Evolutionary conservation across 441 rosid genomes (phyloP).

Genomic region (Aleurites moluccanus): DNA sequence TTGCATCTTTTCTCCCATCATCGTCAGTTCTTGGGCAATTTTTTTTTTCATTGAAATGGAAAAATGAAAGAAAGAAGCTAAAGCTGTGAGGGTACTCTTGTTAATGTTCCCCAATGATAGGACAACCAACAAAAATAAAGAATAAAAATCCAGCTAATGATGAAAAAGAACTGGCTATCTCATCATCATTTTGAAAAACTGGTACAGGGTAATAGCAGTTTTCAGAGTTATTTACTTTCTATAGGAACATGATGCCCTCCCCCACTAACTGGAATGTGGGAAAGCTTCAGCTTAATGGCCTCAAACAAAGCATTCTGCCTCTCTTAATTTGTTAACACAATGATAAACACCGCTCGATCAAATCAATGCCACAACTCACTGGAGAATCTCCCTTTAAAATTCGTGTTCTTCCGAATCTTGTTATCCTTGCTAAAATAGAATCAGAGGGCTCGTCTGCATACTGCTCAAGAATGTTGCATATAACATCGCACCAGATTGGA

Average conservation of each 20-base stretch:
- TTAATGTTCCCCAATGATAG: too few relatives aligned
- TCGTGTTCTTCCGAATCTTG: slow-evolving; percentile 49
- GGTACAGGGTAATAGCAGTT: neutral
- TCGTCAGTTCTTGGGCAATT: neutral
- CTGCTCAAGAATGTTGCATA: slow-evolving; percentile 42
- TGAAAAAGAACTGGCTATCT: neutral
- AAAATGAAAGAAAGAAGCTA: too few relatives aligned
- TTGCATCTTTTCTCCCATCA: neutral
- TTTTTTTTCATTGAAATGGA: too few relatives aligned
- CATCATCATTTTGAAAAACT: neutral
- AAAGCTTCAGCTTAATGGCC: slow-evolving; percentile 53
- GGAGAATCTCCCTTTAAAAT: slow-evolving; percentile 47
- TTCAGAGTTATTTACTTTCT: slow-evolving; percentile 26
- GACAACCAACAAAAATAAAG: neutral
- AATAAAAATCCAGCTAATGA: neutral
- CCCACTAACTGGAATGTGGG: slow-evolving; percentile 36
- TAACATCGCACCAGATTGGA: slow-evolving; percentile 79
- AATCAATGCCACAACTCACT: slow-evolving; percentile 51
- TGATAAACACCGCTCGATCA: slow-evolving; percentile 57
- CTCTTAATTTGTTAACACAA: slow-evolving; percentile 66
- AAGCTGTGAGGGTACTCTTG: too few relatives aligned
- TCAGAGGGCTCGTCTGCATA: slow-evolving; percentile 72
- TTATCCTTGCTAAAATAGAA: slow-evolving; percentile 50
- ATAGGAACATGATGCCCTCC: slow-evolving; percentile 32
- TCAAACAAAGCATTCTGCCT: slow-evolving; percentile 59